Evolutionary conservation across 2,329 filamentous ascomycete species (phyloP).

Genomic region (Ophiostoma quercus): DNA sequence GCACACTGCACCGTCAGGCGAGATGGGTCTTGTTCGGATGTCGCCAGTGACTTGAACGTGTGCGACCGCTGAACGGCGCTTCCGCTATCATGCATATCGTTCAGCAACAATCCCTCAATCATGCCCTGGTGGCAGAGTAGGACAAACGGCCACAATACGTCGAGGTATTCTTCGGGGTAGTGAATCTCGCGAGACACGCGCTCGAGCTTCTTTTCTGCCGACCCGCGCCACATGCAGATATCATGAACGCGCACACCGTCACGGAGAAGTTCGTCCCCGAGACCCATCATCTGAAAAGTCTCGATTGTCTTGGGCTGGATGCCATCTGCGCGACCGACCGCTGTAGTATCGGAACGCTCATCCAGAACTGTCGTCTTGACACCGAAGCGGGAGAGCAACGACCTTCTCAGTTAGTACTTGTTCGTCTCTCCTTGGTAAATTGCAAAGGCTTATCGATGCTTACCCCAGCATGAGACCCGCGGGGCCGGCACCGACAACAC

Average conservation of each 20-base stretch:
- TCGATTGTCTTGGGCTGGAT: constrained; percentile 74
- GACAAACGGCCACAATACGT: constrained; percentile 49
- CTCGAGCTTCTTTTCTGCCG: constrained; percentile 47
- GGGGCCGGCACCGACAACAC: constrained; percentile 32
- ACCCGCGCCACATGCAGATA: constrained; percentile 65
- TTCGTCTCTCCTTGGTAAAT: background rate
- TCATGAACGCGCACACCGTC: constrained; percentile 66
- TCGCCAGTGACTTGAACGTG: constrained; percentile 53
- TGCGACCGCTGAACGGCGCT: constrained; percentile 59
- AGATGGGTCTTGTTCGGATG: constrained; percentile 41
- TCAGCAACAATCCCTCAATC: constrained; percentile 64
- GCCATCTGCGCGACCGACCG: constrained; percentile 56
- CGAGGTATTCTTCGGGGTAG: constrained; percentile 46
- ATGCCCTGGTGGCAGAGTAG: constrained; percentile 66
- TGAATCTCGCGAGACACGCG: constrained; percentile 46
- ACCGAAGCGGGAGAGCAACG: constrained; percentile 49
- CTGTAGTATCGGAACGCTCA: constrained; percentile 33
- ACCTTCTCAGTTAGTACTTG: constrained; percentile 9
- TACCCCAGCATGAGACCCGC: constrained; percentile 38
- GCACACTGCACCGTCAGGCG: constrained; percentile 39
- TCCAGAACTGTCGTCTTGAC: constrained; percentile 33
- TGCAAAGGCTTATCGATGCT: constrained; percentile 27
- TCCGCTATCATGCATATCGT: constrained; percentile 61
- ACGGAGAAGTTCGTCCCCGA: constrained; percentile 60
- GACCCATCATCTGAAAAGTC: constrained; percentile 65